Evolutionary conservation across 345 rosid genomes (phyloP), one percentile per base, ranked within the genome.

Genomic region (Lepidium sativum): DNA sequence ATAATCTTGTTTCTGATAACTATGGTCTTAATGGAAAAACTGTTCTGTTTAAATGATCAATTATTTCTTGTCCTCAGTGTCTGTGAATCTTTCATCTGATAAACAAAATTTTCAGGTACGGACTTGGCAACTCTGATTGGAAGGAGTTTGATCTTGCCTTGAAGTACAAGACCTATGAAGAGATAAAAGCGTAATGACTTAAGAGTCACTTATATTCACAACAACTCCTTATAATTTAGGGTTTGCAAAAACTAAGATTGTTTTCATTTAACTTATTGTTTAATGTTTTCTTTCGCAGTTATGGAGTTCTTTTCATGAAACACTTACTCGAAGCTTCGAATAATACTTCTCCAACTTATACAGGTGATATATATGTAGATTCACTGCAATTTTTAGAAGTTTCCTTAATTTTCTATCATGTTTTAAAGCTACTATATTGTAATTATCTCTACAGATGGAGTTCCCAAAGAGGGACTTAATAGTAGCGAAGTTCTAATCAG

Each of bases 121-220:
- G 99, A 48, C 71, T 80, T 9, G 91, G 92, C 29, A 79, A 91
- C 2, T 80, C 41, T 53, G 95, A 91, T 60, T 94, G 92, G 91
- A 84, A 75, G 77, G 89, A 81, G 77, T 90, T 84, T 71, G 42
- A 67, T 16, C 8, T 76, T 44, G 89, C 80, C 57, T 72, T 90
- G 55, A 81, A 79, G 74, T 78, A 68, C 81, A 94, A 86, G 80
- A 77, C 87, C 33, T 72, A 29, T 56, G 89, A 85, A 17, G 92
- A 88, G 81, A 86, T 94, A 42, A 65, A 62, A 9, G 52, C 68
- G 97, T 94, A 82, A 15, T 64, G 42, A 57, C 65, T 74, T 69
- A 68, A 67, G n/a, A n/a, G 29, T 40, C 68, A 35, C 52, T 44
- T 3, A n/a, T n/a, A 43, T 66, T 43, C 29, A 44, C 41, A 37